A percentile compares a stretch with the other conserved stretches of the same genome.
phyloP scores from a whole-genome alignment of 176 grass and related monocot genomes.

The Tillandsia leiboldiana region DNA sequence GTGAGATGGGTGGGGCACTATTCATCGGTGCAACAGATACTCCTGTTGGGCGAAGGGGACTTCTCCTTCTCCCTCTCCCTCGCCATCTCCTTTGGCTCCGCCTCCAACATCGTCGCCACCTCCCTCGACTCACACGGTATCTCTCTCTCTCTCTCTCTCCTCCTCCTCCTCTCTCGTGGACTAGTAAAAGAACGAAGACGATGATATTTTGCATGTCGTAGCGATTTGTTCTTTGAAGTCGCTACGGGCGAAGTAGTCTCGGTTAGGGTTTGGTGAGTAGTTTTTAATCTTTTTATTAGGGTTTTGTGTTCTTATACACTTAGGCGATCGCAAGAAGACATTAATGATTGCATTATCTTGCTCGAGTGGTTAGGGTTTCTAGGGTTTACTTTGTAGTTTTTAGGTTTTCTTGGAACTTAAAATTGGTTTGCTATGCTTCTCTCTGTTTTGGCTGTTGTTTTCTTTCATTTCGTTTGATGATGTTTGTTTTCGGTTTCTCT shows the following conservation, averaged over 20 bases:
- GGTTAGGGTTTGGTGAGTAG: too few relatives aligned
- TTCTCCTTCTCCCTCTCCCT: constrained; percentile 54
- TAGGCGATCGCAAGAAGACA: too few relatives aligned
- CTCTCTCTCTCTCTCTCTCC: not conserved
- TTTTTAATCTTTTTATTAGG: too few relatives aligned
- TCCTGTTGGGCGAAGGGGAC: constrained; percentile 43
- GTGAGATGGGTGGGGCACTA: constrained; percentile 39
- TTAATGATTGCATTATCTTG: not conserved
- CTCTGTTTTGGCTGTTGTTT: too few relatives aligned
- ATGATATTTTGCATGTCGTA: not conserved
- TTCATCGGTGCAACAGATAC: constrained; percentile 33
- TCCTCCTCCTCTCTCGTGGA: not conserved
- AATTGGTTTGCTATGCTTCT: not conserved
- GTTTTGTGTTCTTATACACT: too few relatives aligned
- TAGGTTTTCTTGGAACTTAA: constrained; percentile 1
- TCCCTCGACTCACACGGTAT: constrained; percentile 41
- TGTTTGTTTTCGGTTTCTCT: not conserved
- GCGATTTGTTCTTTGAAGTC: not conserved
- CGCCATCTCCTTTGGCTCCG: constrained; percentile 44
- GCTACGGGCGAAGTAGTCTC: not conserved
- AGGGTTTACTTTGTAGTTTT: not conserved
- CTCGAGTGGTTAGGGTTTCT: not conserved
- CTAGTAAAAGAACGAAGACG: too few relatives aligned
- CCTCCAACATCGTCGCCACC: constrained; percentile 41
- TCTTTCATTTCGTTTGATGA: too few relatives aligned